phyloP scores from a whole-genome alignment of 2,329 filamentous ascomycete species.

The Rugonectria rugulosa region DNA sequence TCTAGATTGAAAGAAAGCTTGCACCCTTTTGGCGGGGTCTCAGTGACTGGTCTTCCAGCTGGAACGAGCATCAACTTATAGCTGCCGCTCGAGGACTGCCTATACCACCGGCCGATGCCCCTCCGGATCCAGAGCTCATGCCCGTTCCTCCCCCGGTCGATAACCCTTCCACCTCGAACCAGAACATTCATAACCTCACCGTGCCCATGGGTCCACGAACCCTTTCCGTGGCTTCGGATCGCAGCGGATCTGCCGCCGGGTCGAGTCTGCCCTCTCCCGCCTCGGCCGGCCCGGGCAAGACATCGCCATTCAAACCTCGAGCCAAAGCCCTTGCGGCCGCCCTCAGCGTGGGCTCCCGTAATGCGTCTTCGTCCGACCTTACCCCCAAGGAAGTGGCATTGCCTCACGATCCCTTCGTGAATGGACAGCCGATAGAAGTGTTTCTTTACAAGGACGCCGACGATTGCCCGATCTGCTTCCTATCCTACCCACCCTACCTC shows the following conservation, averaged over 20 bases:
- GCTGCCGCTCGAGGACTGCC: conserved; percentile 85
- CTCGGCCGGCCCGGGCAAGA: conserved; percentile 44
- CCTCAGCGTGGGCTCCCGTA: conserved; percentile 76
- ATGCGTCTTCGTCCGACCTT: conserved; percentile 75
- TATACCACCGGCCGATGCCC: conserved; percentile 83
- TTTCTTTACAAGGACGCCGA: conserved; percentile 89
- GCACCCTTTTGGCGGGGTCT: conserved; percentile 96
- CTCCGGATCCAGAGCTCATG: conserved; percentile 73
- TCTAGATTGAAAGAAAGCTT: conserved; percentile 86
- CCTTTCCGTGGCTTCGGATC: conserved; percentile 80
- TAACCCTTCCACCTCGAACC: conserved; percentile 56
- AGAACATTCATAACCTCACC: conserved; percentile 74
- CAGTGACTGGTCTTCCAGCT: conserved; percentile 85
- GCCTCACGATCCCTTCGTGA: conserved; percentile 85
- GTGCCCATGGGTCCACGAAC: conserved; percentile 82
- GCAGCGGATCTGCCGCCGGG: conserved; percentile 65
- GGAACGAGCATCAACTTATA: conserved; percentile 95
- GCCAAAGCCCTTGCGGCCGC: conserved; percentile 90
- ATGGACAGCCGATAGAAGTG: conserved; percentile 92
- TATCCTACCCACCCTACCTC: conserved; percentile 93
- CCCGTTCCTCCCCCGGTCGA: conserved; percentile 54
- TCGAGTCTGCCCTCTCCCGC: conserved; percentile 62
- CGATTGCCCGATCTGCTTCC: conserved; percentile 96
- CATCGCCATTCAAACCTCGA: conserved; percentile 76
- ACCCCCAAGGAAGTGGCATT: conserved; percentile 80